Evolutionary conservation across 2,329 filamentous ascomycete species (phyloP), one percentile per base, ranked within the genome.

Genomic region (Epichloe sp.): DNA sequence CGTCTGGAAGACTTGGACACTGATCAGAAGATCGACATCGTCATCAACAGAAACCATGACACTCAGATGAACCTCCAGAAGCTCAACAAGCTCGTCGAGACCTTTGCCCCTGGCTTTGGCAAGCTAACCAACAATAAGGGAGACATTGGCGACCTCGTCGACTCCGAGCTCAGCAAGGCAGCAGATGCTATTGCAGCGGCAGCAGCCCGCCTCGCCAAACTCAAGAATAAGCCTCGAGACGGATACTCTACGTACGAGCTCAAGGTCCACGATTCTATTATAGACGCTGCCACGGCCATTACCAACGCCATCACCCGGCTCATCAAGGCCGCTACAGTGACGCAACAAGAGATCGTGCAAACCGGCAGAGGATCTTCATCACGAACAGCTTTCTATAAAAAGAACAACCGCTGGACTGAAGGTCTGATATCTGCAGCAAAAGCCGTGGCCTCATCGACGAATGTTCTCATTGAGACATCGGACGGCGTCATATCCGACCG

Each of bases 371-470:
- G 93, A 37, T 86, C 84, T 26, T 88, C 87, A 48, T 94, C 88
- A 44, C 80, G 84, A 52, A 94, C 90, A 2, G 89, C 90, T 23
- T 98, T 98, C 69, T 98, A 98, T 82, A 97, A 97, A 97, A 97
- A 97, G 76, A 96, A 98, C 78, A 98, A 97, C 71, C 82, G 93
- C 49, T 98, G 93, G 93, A 98, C 93, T 0, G 93, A 98, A 64
- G 93, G 93, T 46, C 81, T 98, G 54, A 96, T 98, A 64, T 95
- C 88, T 38, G 93, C 93, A 0, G 91, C 93, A 57, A 98, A 98
- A 72, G 93, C 93, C 1, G 93, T 98, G 17, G 93, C 93, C 3
- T 79, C 79, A 2, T 94, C 89, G 15, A 98, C 93, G 11, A 97
- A 96, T 71, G 93, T 85, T 42, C 80, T 98, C 58, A 98, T 98